phyloP scores from a whole-genome alignment of 495 filamentous ascomycete genomes.

The Neurospora sp. region DNA sequence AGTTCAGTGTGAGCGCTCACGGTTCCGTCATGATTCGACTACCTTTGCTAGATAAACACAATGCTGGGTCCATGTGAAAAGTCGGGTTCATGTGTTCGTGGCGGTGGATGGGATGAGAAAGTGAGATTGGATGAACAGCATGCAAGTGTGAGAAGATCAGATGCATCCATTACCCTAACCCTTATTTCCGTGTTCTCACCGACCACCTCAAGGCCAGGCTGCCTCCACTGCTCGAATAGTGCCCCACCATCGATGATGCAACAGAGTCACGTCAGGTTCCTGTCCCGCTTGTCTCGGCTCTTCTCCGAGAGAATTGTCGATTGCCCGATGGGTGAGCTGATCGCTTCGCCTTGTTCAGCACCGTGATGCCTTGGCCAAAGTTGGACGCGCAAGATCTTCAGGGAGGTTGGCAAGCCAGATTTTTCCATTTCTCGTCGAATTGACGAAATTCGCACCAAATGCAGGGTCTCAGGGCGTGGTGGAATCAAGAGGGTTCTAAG shows the following conservation, averaged over 20 bases:
- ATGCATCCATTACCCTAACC: background rate
- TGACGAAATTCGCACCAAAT: background rate
- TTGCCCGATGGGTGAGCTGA: background rate
- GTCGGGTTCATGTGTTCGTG: background rate
- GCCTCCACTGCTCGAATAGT: background rate
- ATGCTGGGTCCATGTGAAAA: background rate
- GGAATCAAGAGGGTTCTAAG: background rate
- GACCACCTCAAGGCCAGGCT: background rate
- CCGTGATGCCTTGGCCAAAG: background rate
- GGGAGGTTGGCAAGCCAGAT: background rate
- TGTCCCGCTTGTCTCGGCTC: background rate
- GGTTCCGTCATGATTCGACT: background rate
- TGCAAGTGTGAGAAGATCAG: background rate
- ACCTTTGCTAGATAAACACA: background rate
- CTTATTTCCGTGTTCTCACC: background rate
- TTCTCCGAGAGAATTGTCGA: background rate
- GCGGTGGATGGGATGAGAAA: background rate
- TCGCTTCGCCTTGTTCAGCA: background rate
- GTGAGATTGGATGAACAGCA: background rate
- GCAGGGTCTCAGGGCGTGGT: background rate
- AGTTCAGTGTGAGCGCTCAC: background rate
- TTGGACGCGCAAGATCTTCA: background rate
- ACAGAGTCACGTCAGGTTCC: background rate
- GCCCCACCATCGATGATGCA: background rate
- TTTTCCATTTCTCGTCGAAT: background rate